Percentiles rank a stretch among this genome's conserved stretches.
Conservation (phyloP, 2,329 filamentous ascomycete genomes). For the Botrytis fragariae region DNA sequence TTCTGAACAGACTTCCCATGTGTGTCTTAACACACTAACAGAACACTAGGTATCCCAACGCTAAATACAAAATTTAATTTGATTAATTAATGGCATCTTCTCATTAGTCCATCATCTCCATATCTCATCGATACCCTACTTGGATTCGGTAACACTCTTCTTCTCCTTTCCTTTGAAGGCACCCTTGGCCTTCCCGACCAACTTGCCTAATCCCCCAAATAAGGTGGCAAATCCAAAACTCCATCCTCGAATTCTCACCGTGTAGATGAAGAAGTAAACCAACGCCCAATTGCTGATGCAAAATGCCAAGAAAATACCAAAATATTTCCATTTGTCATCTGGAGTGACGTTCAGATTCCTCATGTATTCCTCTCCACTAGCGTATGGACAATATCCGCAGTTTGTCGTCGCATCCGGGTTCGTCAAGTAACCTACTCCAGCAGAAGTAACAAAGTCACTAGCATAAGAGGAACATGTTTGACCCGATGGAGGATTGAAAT, state of each 20-base stretch:
- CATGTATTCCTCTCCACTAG: slow-evolving; percentile 62
- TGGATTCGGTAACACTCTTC: not conserved
- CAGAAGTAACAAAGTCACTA: slow-evolving; percentile 49
- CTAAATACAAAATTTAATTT: not conserved
- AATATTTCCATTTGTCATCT: slow-evolving; percentile 67
- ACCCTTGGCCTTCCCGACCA: slow-evolving; percentile 40
- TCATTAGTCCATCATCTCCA: not conserved
- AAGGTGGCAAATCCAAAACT: slow-evolving; percentile 63
- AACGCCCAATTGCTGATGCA: slow-evolving; percentile 67
- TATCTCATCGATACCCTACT: not conserved
- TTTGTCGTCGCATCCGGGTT: slow-evolving; percentile 55
- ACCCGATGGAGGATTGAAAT: slow-evolving; percentile 62
- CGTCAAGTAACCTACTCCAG: slow-evolving; percentile 59
- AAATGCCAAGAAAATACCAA: slow-evolving; percentile 72
- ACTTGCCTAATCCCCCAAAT: slow-evolving; percentile 48
- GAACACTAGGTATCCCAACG: not conserved
- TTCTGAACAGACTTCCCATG: not conserved
- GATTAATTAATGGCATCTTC: not conserved
- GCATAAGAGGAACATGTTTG: slow-evolving; percentile 67
- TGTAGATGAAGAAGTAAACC: slow-evolving; percentile 77
- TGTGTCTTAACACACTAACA: not conserved
- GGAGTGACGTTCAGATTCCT: slow-evolving; percentile 50
- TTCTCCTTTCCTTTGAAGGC: slow-evolving; percentile 22
- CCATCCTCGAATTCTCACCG: slow-evolving; percentile 67
- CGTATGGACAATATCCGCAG: slow-evolving; percentile 71